Percentiles rank a stretch among this genome's conserved stretches.
These are phyloP conservation scores for Heritiera fomes DNA, from an alignment of 345 rosid genomes.

Conservation along the genomic window DNA sequence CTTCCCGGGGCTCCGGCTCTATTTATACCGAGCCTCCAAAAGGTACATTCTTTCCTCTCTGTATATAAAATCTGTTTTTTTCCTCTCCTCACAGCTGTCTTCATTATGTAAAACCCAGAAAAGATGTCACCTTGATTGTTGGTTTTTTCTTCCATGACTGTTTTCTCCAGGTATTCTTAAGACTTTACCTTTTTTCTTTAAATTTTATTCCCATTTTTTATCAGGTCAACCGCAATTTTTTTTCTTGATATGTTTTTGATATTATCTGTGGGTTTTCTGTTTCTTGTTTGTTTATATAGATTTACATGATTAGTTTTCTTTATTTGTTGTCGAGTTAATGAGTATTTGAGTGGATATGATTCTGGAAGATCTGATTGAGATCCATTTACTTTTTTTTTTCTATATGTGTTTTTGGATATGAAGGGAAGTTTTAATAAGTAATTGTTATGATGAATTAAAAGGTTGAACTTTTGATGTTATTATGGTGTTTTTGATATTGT, in stretches of 20 bases:
- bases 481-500: conserved; percentile 15
- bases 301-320: not conserved
- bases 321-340: conserved; percentile 9
- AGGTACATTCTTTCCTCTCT: not conserved
- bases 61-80: not conserved
- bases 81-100: not conserved
- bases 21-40: conserved; percentile 6
- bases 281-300: not conserved
- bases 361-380: conserved; percentile 27
- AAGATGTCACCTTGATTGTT: not conserved
- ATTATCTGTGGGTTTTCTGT: not conserved
- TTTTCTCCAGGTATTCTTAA: conserved; percentile 34
- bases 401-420: not conserved
- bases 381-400: not conserved
- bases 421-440: not conserved
- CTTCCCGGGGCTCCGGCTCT: not conserved
- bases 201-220: not conserved
- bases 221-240: conserved; percentile 15
- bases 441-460: conserved; percentile 11
- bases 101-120: conserved; percentile 1
- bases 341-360: not conserved
- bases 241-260: not conserved
- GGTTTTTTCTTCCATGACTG: conserved; percentile 24
- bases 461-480: conserved; percentile 19
- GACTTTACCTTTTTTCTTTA: not conserved